phyloP scores from a whole-genome alignment of 2,329 filamentous ascomycete species.

The Ceratocystis cacaofunesta region DNA sequence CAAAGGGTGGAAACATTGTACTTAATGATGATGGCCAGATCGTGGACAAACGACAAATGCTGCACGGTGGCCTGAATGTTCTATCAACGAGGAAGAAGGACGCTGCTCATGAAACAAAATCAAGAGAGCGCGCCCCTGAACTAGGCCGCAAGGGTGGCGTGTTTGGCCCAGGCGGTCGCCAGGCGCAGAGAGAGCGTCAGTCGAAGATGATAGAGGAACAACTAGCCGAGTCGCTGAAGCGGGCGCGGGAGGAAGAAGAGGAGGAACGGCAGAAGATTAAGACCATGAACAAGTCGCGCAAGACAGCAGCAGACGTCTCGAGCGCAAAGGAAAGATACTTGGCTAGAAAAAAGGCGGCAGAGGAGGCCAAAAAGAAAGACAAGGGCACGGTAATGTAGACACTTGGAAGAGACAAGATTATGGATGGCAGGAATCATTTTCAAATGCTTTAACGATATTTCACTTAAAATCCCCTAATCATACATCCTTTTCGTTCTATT shows the following conservation, averaged over 20 bases:
- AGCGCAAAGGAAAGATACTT: conserved; percentile 69
- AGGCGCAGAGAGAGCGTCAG: conserved; percentile 60
- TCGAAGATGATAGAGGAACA: conserved; percentile 67
- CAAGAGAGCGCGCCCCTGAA: conserved; percentile 10
- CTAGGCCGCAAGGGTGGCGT: conserved; percentile 26
- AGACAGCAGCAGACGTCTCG: conserved; percentile 61
- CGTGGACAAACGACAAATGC: conserved; percentile 68
- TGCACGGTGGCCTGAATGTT: conserved; percentile 62
- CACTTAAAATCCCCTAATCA: background rate
- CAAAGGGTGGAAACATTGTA: conserved; percentile 44
- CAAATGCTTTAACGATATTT: background rate
- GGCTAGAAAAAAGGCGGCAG: conserved; percentile 59
- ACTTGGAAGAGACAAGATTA: background rate
- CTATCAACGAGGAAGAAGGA: conserved; percentile 25
- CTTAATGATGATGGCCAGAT: conserved; percentile 74
- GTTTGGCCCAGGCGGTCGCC: conserved; percentile 23
- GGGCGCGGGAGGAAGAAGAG: conserved; percentile 51
- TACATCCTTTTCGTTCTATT: conserved; percentile 4
- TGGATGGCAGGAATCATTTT: background rate
- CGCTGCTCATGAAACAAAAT: background rate
- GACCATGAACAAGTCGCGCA: conserved; percentile 56
- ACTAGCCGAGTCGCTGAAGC: conserved; percentile 56
- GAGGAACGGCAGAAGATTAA: conserved; percentile 47
- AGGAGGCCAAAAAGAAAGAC: conserved; percentile 44
- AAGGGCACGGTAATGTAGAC: background rate